Base-by-base conservation (phyloP, 306 rosid species). In the Glycine latifolia region DNA sequence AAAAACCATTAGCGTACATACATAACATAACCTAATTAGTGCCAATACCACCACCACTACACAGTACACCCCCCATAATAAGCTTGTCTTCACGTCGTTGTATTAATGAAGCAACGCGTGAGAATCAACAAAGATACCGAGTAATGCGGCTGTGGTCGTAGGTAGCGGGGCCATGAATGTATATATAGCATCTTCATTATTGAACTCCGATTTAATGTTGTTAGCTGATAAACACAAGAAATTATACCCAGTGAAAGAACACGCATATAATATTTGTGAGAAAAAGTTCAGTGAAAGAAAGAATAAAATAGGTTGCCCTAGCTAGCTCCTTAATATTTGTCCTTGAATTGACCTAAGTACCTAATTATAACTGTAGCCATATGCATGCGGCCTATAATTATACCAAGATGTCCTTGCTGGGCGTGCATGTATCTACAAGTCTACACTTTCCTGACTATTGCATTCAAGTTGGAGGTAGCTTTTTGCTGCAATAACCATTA, bases 141-240 rank as follows among this genome's bases (percentile, higher is more conserved):
- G 72, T 55, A 66, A 84, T 55, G 73, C 84, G 84, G 84, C 33
- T 66, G 54, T 48, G 80, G 87, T 84, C 76, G 71, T 17, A 46
- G 13, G 31, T 20, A 17, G 33, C 53, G 67, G 81, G 83, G 83
- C 77, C 83, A 73, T 56, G 63, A 55, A 56, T 26, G 14, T 6
- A 61, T 26, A 26, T 26, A 10, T 8, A 44, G 13, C 35, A 9
- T 17, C 54, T 10, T 69, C 55, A 84, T 79, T 67, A 84, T 84
- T 79, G 67, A 74, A 54, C 76, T 72, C 12, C 8, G 3, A 59
- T 8, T 10, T 68, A 66, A 59, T 69, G 37, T 26, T 70, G 3
- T 15, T 67, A 43, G 10, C 44, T 43, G 14, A 46, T 69, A 17
- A 9, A 17, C 75, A 63, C 58, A 69, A 69, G 47, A 43, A 43